Evolutionary conservation across 2,329 filamentous ascomycete species (phyloP), one percentile per base, ranked within the genome.

Genomic region (Pseudocercospora cruenta): DNA sequence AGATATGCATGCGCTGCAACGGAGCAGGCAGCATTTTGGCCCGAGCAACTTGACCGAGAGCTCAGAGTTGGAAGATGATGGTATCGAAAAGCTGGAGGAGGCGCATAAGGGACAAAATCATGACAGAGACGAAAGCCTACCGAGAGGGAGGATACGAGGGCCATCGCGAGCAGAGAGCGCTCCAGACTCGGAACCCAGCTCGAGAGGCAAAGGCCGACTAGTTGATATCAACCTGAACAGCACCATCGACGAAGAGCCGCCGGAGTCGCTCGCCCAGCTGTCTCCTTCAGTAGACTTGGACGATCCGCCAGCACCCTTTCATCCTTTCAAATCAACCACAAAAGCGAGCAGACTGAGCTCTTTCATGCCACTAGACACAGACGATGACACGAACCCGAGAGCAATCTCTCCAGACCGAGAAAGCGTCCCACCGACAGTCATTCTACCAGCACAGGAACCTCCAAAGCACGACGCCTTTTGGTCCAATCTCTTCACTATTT

Each of bases 1-100:
- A n/a, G 95, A 98, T 79, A 89, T 95, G 71, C 96, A 94, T 79
- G 94, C 94, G 5, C 83, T 99, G 64, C 94, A 98, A 79, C 87
- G 91, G 72, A 98, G 94, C 70, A 87, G 95, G 72, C 87, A 94
- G 55, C 92, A 97, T 65, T 94, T 97, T 75, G 92, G 93, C 14
- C 89, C 90, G 14, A 93, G 91, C 78, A 88, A 91, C 72, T 81
- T 97, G 58, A 92, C 91, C 43, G 93, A 96, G 71, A 97, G 93
- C 68, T 90, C 91, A 1, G 94, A 96, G 72, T 88, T 91, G 2
- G 93, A 95, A 59, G 88, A 91, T 49, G 90, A 88, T 67, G 80
- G 77, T 3, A 77, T 81, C 26, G 78, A 78, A 36, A 76, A 77
- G 63, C 80, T 79, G 36, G 78, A 79, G 53, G 77, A 80, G 24